Base-by-base conservation (phyloP, 805 yeast genomes). In the Schwanniomyces polymorphus region DNA sequence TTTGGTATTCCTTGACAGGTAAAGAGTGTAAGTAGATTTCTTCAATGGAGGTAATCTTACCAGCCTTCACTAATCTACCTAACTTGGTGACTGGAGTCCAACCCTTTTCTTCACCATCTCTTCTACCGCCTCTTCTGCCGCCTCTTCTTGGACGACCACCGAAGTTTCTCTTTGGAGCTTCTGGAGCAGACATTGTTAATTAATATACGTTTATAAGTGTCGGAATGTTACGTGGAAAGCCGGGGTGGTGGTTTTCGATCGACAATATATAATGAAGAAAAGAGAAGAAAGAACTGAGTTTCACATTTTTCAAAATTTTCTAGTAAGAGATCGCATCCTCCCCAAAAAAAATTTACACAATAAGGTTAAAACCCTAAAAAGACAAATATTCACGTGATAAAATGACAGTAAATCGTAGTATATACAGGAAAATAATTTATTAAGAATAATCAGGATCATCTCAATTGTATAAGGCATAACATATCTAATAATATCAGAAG, bases 51-150 rank as follows among this genome's bases (percentile, higher is more conserved):
- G 91, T 78, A 80, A 94, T 84, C 87, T 94, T 92, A 78, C 97
- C 97, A 70, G 97, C 97, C 84, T 91, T 90, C 64, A 94, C 99
- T 72, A 94, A 86, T 87, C 99, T 92, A 81, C 99, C 99, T 75
- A 94, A 88, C 86, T 94, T 94, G 94, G 99, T 94, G 75, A 94
- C 98, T 81, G 99, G 99, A 69, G 85, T 85, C 99, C 99, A 94
- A 69, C 95, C 97, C 84, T 92, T 91, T 85, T 94, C 98, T 81
- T 92, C 97, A 62, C 81, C 83, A 68, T 81, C 80, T 76, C 91
- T 83, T 73, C 87, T 80, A 65, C 91, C 86, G 35, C 35, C 35
- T 57, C 64, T 64, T 67, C 87, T 83, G 52, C 78, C 79, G 37
- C 66, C 63, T 76, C 89, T 84, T 67, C 84, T 82, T 52, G 59